Percentiles rank a stretch among this genome's conserved stretches.
phyloP scores from a whole-genome alignment of 1,284 basidiomycete species.

The Ganoderma multipileum region DNA sequence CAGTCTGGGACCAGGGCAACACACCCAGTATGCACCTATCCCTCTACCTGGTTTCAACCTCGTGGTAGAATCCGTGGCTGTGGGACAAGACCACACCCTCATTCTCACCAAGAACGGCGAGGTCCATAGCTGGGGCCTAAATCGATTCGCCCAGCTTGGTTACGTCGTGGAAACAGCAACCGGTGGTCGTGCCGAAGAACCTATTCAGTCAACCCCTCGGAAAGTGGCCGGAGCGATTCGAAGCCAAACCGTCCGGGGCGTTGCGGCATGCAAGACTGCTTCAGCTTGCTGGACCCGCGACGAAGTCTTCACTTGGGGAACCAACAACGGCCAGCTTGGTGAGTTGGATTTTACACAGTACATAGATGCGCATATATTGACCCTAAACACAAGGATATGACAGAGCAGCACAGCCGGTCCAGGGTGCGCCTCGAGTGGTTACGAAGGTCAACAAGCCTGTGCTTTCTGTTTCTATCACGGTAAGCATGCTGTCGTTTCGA shows the following conservation, averaged over 20 bases:
- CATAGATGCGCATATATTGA: not conserved
- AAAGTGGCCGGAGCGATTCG: conserved; percentile 82
- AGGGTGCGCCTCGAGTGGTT: conserved; percentile 84
- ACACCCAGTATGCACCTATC: conserved; percentile 81
- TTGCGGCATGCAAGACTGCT: conserved; percentile 88
- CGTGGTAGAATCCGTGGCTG: conserved; percentile 63
- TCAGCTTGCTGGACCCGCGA: conserved; percentile 89
- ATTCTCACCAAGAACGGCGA: conserved; percentile 84
- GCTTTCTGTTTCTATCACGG: conserved; percentile 73
- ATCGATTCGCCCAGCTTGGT: conserved; percentile 88
- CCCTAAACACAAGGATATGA: conserved; percentile 64
- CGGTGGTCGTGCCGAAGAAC: conserved; percentile 38
- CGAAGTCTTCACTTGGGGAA: conserved; percentile 97
- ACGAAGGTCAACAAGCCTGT: conserved; percentile 80
- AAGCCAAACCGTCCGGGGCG: conserved; percentile 82
- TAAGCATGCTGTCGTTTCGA: conserved; percentile 44
- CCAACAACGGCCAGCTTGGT: conserved; percentile 94
- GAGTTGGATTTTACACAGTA: conserved; percentile 18
- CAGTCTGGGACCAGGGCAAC: conserved; percentile 78
- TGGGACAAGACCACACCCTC: conserved; percentile 95
- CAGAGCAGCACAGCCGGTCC: conserved; percentile 77
- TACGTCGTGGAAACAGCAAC: conserved; percentile 76
- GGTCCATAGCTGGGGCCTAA: conserved; percentile 91
- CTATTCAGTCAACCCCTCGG: conserved; percentile 79
- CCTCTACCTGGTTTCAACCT: conserved; percentile 66